Conservation (phyloP, 345 rosid species). For the Gynandropsis gynandra region DNA sequence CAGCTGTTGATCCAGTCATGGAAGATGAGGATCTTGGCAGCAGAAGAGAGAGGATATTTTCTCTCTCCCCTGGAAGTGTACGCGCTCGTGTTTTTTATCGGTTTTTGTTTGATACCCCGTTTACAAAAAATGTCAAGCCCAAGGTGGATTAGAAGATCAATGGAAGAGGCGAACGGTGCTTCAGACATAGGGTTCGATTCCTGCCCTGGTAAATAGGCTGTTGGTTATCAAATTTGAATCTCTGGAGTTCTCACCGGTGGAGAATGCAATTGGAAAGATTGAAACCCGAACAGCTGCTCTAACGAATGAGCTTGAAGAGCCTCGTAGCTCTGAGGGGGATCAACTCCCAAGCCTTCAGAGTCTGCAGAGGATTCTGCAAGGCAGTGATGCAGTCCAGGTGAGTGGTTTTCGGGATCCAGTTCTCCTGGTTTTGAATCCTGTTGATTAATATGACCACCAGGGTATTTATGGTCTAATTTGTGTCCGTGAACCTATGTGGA, state of each 20-base stretch:
- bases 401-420: conserved; percentile 17
- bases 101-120: conserved; percentile 97
- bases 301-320: conserved; percentile 93
- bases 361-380: conserved; percentile 97
- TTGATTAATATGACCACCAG: too few relatives aligned
- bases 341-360: conserved; percentile 94
- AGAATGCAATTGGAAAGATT: conserved; percentile 98
- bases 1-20: conserved; percentile 97
- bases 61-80: conserved; percentile 90
- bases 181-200: conserved; percentile 92
- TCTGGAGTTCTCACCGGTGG: conserved; percentile 96
- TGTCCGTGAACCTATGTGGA: background rate
- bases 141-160: conserved; percentile 96
- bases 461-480: too few relatives aligned
- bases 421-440: background rate
- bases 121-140: conserved; percentile 94
- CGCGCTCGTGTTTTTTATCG: conserved; percentile 94
- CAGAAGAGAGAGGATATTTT: conserved; percentile 88
- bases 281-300: conserved; percentile 95
- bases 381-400: conserved; percentile 98
- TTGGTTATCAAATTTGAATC: conserved; percentile 87
- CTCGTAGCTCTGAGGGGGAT: conserved; percentile 98
- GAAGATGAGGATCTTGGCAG: conserved; percentile 99
- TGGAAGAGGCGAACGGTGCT: conserved; percentile 98
- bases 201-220: conserved; percentile 89